Base-by-base conservation (phyloP, 2,329 filamentous ascomycete species). In the Colletotrichum gloeosporioides region DNA sequence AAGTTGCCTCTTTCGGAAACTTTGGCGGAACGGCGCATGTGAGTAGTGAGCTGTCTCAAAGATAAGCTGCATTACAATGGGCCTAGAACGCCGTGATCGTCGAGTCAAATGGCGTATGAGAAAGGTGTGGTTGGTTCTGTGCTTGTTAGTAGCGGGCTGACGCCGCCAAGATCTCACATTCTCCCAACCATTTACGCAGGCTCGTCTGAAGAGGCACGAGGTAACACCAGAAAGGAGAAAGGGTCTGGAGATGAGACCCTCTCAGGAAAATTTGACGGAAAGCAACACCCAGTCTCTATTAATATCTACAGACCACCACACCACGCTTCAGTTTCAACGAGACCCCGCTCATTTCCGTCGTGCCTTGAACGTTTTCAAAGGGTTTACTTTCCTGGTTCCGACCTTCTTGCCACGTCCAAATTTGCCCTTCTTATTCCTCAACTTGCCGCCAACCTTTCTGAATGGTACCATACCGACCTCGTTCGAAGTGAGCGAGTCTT, bases 361-460 rank as follows among this genome's bases (percentile, higher is more conserved):
- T 29, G 91, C 91, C 84, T 95, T 98, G 84, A 98, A 97, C 10
- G 94, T 96, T 88, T 96, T 98, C 82, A 98, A 87, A 8, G 96
- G 96, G 87, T 99, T 95, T 69, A 91, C 87, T 85, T 93, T 96
- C 81, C 92, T 91, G n/a, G 89, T 88, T 55, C 87, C 89, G 39
- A 86, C 86, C 83, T 90, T 92, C 77, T 86, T 85, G 44, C 83
- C 80, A 75, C 76, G 80, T 78, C 66, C 81, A 67, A 18, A 77
- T 77, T 82, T 85, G 65, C 85, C 86, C 78, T 87, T 90, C 75
- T 90, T 86, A 34, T 85, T 86, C 69, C 86, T 87, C 61, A 83
- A 88, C 82, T 92, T 89, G 79, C 88, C 88, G 55, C 89, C 89
- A 44, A 83, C 79, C 83, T 91, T 92, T 78, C 87, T 87, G 79